These are phyloP conservation scores for Arthrocladium fulminans DNA, from an alignment of 2,329 filamentous ascomycete genomes.

Conservation along the genomic window DNA sequence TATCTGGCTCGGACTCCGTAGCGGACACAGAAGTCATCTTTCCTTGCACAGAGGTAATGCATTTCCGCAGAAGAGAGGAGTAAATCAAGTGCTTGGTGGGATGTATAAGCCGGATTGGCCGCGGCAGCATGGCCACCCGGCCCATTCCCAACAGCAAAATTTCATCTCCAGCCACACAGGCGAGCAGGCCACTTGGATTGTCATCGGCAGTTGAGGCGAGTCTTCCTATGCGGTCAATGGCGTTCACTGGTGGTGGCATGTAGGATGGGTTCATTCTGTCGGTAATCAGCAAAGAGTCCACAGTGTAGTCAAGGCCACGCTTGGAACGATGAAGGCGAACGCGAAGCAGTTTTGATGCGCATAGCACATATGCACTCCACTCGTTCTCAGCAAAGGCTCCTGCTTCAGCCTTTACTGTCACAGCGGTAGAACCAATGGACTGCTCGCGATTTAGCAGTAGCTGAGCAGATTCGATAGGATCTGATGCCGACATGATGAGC, in stretches of 20 bases:
- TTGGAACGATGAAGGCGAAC: neutral
- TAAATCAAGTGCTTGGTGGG: conserved; percentile 35
- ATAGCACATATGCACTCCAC: conserved; percentile 12
- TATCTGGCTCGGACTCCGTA: neutral
- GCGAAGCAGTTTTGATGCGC: conserved; percentile 9
- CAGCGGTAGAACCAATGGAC: conserved; percentile 1
- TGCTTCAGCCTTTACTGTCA: neutral
- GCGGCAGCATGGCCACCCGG: neutral
- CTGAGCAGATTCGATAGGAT: neutral
- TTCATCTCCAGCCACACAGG: conserved; percentile 40
- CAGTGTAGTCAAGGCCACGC: conserved; percentile 3
- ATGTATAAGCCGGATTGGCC: neutral
- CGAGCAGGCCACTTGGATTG: conserved; percentile 35
- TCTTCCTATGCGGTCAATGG: conserved; percentile 29
- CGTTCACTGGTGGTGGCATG: conserved; percentile 32
- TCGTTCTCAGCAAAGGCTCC: neutral
- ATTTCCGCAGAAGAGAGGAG: conserved; percentile 36
- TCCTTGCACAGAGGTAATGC: conserved; percentile 41
- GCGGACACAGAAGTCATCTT: neutral
- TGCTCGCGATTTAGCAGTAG: neutral
- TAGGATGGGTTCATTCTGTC: conserved; percentile 21
- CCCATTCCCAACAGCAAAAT: conserved; percentile 35
- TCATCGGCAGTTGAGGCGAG: conserved; percentile 18
- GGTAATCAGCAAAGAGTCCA: neutral
- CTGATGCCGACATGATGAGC: neutral